Evolutionary conservation across 169 alveolate genomes (phyloP), one percentile per base, ranked within the genome.

Genomic region (Plasmodium coatneyi): DNA sequence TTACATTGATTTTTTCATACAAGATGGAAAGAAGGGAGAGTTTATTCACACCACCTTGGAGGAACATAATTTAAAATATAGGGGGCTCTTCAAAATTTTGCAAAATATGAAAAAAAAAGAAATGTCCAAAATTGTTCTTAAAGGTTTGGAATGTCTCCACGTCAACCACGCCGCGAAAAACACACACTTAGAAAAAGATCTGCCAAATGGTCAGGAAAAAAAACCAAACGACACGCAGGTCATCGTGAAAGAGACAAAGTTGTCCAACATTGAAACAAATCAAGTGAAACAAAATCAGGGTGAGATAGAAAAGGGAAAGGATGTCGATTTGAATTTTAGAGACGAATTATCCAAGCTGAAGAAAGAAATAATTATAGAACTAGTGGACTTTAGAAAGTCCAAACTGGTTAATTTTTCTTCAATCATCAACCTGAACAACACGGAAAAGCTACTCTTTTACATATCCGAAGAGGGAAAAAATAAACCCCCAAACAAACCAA

Each of bases 21-120:
- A 80, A 66, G 95, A 91, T 46, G 71, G 76, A 14, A 56, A 49
- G 39, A 91, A 91, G 36, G 39, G 54, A 32, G 95, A 91, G 56
- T 91, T 80, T 71, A 56, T 91, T 32, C 95, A 91, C 66, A 91
- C 84, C 32, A 81, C 56, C 54, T 72, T 91, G 46, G 95, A 91
- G 82, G 19, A 71, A n/a, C 39, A 80, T 34, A 91, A 91, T 81
- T 81, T 91, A 91, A 91, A 82, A 81, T 91, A 91, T 74, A 91
- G 92, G 71, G 95, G 95, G 28, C 41, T 91, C 49, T 91, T 70
- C 78, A 46, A 91, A 49, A 71, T 80, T 78, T 70, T 91, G 71
- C 92, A 91, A 56, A 80, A 56, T 81, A 91, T 91, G 95, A 91
- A 91, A 82, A 91, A 80, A 71, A 82, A 82, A 52, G 95, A 91